These are phyloP conservation scores for Stipa capillata DNA, from an alignment of 176 grass and related monocot species.

Conservation along the genomic window DNA sequence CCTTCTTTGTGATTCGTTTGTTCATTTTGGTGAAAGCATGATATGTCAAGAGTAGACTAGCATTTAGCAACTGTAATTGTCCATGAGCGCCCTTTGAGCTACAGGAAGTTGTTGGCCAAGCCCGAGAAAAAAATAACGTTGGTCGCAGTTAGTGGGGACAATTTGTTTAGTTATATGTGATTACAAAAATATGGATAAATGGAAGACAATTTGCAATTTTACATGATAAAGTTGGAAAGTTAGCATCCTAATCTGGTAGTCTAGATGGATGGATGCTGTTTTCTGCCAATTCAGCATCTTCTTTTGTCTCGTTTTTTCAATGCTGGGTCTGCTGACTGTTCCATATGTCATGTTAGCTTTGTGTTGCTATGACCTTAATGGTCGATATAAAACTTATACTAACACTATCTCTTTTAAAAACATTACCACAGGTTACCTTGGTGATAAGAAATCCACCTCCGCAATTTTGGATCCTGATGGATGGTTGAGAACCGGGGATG, in stretches of 20 bases:
- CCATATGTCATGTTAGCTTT: background rate
- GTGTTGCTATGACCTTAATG: background rate
- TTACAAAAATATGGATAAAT: background rate
- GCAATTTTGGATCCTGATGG: slow-evolving; percentile 34
- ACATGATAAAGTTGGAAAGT: background rate
- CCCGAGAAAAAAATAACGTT: too few relatives aligned
- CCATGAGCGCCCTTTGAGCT: background rate
- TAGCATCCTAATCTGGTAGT: background rate
- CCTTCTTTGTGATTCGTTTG: background rate
- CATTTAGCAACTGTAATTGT: background rate
- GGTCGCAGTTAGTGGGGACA: too few relatives aligned
- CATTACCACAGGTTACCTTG: slow-evolving; percentile 31
- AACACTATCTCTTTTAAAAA: background rate
- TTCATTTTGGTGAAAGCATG: background rate
- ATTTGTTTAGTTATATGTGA: background rate
- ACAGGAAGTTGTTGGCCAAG: background rate
- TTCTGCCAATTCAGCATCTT: background rate
- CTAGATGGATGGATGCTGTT: background rate
- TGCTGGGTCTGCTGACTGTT: background rate
- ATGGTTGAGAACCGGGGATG: slow-evolving; percentile 49
- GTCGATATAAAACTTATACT: background rate
- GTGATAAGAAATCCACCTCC: slow-evolving; percentile 34
- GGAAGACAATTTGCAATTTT: background rate
- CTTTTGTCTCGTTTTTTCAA: background rate
- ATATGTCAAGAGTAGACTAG: background rate